Conservation (phyloP, 345 rosid genomes). For the thale cress (Arabidopsis thaliana) region DNA sequence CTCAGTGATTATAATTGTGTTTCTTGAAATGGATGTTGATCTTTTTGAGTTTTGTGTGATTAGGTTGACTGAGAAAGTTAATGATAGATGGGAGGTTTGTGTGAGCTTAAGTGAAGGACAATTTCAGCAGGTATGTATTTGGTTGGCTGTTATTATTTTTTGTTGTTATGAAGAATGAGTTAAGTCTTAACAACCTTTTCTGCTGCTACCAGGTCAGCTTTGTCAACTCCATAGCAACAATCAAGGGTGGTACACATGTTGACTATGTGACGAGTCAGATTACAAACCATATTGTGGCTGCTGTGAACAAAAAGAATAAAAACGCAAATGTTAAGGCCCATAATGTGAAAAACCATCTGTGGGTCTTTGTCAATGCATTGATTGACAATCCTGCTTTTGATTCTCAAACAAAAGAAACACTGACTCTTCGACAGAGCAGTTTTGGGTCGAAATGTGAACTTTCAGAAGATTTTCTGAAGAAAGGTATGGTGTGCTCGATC, state of each 20-base stretch:
- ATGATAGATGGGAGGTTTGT: slow-evolving; percentile 92
- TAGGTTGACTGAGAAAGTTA: slow-evolving; percentile 75
- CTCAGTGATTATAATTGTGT: background rate
- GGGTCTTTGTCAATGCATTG: slow-evolving; percentile 97
- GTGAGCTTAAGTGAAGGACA: slow-evolving; percentile 89
- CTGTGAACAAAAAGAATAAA: slow-evolving; percentile 87
- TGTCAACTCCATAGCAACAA: slow-evolving; percentile 84
- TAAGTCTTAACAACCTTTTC: slow-evolving; percentile 1
- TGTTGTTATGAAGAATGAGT: background rate
- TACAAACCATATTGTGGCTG: slow-evolving; percentile 67
- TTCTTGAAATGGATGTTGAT: slow-evolving; percentile 20
- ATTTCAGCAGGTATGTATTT: slow-evolving; percentile 83
- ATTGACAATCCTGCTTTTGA: slow-evolving; percentile 99
- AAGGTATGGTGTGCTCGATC: slow-evolving; percentile 57
- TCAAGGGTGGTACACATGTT: slow-evolving; percentile 99
- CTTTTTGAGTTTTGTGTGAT: slow-evolving; percentile 11
- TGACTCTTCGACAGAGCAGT: slow-evolving; percentile 95
- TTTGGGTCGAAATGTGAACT: slow-evolving; percentile 95
- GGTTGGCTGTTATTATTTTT: slow-evolving; percentile 3
- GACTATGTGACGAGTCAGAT: slow-evolving; percentile 91
- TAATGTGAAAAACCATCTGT: slow-evolving; percentile 83
- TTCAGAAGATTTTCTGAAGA: slow-evolving; percentile 78
- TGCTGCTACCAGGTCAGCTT: slow-evolving; percentile 77
- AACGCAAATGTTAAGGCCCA: slow-evolving; percentile 78
- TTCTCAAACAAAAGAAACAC: slow-evolving; percentile 97